phyloP scores from a whole-genome alignment of 768 basidiomycete genomes.

The Lentinula sp. region DNA sequence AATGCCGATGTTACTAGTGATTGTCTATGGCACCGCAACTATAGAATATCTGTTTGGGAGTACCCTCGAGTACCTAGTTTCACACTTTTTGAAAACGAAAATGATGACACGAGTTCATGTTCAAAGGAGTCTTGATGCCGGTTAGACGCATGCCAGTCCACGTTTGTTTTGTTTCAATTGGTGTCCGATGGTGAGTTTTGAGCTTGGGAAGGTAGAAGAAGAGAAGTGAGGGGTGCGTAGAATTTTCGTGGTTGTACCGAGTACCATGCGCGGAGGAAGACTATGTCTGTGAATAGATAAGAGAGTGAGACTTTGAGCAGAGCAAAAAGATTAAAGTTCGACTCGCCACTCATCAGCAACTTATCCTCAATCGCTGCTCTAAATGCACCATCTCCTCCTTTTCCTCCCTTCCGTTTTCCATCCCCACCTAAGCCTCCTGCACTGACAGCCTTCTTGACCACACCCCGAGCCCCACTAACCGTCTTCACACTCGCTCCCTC shows the following conservation, averaged over 20 bases:
- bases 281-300: slow-evolving; percentile 54
- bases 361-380: slow-evolving; percentile 98
- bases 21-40: too few species aligned
- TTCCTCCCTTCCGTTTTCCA: slow-evolving; percentile 90
- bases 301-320: not conserved
- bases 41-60: too few species aligned
- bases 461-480: slow-evolving; percentile 92
- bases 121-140: slow-evolving; percentile 76
- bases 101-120: slow-evolving; percentile 56
- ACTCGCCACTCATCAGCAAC: slow-evolving; percentile 88
- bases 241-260: slow-evolving; percentile 91
- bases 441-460: slow-evolving; percentile 92
- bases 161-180: slow-evolving; percentile 37
- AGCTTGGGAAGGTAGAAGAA: slow-evolving; percentile 60
- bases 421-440: too few species aligned
- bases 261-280: slow-evolving; percentile 97
- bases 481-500: slow-evolving; percentile 97
- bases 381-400: slow-evolving; percentile 95
- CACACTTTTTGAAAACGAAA: too few species aligned
- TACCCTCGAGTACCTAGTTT: too few species aligned
- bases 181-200: not conserved
- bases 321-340: not conserved
- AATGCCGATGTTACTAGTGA: too few species aligned
- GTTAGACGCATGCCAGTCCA: slow-evolving; percentile 97
- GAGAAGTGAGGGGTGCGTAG: slow-evolving; percentile 93